These are phyloP conservation scores for Trapa bicornis DNA, from an alignment of 345 rosid species.

Conservation along the genomic window DNA sequence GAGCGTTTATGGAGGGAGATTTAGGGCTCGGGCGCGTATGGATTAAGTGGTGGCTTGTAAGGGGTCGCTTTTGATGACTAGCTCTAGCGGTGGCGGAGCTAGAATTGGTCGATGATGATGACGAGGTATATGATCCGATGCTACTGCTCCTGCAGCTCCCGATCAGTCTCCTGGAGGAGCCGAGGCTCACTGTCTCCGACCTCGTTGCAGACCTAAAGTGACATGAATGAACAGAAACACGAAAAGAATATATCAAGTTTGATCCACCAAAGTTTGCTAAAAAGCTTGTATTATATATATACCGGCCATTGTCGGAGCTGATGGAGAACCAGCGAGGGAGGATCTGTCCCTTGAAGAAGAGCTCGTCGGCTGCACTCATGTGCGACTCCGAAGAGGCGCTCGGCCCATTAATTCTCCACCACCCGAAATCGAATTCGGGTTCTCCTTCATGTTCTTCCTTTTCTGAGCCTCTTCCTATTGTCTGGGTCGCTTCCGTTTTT, in stretches of 20 bases:
- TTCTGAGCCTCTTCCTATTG: not conserved
- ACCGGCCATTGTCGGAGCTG: not conserved
- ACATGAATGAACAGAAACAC: not conserved
- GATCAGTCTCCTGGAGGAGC: slow-evolving; percentile 7
- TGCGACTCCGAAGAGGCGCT: not conserved
- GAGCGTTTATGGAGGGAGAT: no score
- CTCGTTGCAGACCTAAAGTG: slow-evolving; percentile 5
- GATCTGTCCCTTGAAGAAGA: slow-evolving; percentile 16
- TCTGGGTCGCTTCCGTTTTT: not conserved
- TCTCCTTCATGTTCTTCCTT: not conserved
- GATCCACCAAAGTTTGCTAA: no score
- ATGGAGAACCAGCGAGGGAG: slow-evolving; percentile 12
- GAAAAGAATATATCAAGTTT: no score
- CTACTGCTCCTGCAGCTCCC: slow-evolving; percentile 15
- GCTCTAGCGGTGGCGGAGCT: not conserved
- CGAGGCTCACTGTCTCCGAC: slow-evolving; percentile 10
- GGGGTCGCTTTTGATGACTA: not conserved
- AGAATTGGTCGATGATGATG: slow-evolving; percentile 3
- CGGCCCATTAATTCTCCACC: slow-evolving; percentile 4
- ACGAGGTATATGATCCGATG: slow-evolving; percentile 3
- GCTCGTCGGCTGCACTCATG: slow-evolving; percentile 18
- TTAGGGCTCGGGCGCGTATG: no score
- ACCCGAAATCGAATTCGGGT: slow-evolving; percentile 13
- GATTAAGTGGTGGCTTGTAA: slow-evolving; percentile 23
- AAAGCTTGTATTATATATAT: not conserved